Evolutionary conservation across 1,139 yeast genomes (phyloP).

Genomic region (Torulaspora pretoriensis): DNA sequence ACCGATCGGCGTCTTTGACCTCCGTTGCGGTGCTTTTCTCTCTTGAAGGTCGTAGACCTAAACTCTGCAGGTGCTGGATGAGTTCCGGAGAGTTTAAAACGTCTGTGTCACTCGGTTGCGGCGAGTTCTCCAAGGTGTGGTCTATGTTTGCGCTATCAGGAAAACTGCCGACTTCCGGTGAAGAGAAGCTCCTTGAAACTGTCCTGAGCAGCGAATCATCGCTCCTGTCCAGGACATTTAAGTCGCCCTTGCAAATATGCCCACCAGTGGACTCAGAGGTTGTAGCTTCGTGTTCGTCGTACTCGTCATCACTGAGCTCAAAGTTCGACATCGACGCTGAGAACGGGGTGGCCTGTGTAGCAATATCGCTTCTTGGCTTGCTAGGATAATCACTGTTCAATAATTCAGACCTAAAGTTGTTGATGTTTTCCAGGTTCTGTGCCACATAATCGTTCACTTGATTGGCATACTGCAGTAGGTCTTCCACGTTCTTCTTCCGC

Average conservation of each 20-base stretch:
- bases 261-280: constrained; percentile 10
- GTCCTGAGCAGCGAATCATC: constrained; percentile 7
- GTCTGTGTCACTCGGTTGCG: constrained; percentile 5
- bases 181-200: constrained; percentile 1
- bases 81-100: constrained; percentile 7
- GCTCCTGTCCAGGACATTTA: constrained; percentile 3
- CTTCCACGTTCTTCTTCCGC: constrained; percentile 29
- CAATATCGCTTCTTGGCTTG: constrained; percentile 22
- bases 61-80: constrained; percentile 1
- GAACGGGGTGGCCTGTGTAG: constrained; percentile 24
- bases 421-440: constrained; percentile 28
- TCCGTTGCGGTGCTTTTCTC: background rate
- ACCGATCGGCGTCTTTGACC: background rate
- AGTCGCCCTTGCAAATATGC: constrained; percentile 1
- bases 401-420: constrained; percentile 24
- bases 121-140: constrained; percentile 12
- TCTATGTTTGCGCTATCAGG: constrained; percentile 1
- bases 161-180: constrained; percentile 1
- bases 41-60: background rate
- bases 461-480: constrained; percentile 31
- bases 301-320: constrained; percentile 30
- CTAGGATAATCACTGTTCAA: constrained; percentile 14
- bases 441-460: constrained; percentile 30
- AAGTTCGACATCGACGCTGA: constrained; percentile 35
- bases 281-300: constrained; percentile 16